Evolutionary conservation across 108 stramenopile genomes (phyloP), one percentile per base, ranked within the genome.

Genomic region (Skeletonema costatum): DNA sequence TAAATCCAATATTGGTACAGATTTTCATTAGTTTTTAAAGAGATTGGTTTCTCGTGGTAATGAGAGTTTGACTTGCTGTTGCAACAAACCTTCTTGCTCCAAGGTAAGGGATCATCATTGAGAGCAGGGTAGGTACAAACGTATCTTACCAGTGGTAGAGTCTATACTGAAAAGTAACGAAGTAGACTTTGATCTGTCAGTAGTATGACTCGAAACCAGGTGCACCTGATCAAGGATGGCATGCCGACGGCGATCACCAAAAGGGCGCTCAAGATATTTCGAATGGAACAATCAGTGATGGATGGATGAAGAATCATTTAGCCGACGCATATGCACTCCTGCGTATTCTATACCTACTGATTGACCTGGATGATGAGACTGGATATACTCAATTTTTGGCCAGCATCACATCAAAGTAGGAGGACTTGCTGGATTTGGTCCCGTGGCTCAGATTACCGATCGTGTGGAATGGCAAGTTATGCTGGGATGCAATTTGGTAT

Each of bases 341-440:
- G 89, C 51, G 33, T 87, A 42, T 90, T 90, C 74, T n/a, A 66
- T 90, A 6, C 89, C 89, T n/a, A 12, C 67, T 90, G 19, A 85
- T 90, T 68, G 87, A 90, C 51, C 64, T 90, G 64, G 66, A 88
- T 75, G 62, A 74, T 33, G 64, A 68, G 19, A 82, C 81, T 39
- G 89, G 89, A 5, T 90, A 76, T 59, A 90, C 89, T 21, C 87
- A 90, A 72, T 90, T 90, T 90, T 73, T 90, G 87, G 87, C 85
- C 86, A 11, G 86, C 74, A 2, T 79, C 81, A 11, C 89, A 90
- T 70, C 62, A 81, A 41, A 61, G 76, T 60, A 62, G 73, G 73
- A 32, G 71, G 76, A 13, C 59, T 90, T 32, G 74, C 68, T 6
- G 89, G 87, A 14, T 87, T 88, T 74, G 89, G 89, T 3, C 75